A percentile compares a stretch with the other conserved stretches of the same genome.
These are phyloP conservation scores for Wickerhamia fluorescens DNA, from an alignment of 805 yeast genomes.

Conservation along the genomic window DNA sequence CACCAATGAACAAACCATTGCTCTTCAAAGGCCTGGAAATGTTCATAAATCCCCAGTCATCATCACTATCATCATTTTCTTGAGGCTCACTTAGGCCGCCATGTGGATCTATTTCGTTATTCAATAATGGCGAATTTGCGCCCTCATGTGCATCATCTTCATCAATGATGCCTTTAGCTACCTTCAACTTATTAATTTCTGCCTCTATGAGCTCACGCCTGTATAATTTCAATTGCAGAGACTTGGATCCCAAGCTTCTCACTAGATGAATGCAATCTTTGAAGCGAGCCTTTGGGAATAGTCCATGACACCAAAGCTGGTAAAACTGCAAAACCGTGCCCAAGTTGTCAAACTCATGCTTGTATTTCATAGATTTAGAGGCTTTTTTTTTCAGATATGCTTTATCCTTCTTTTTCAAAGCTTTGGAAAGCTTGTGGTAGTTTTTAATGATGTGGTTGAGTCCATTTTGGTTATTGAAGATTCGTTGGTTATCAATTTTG, in stretches of 20 bases:
- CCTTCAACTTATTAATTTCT: constrained; percentile 17
- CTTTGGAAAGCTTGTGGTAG: constrained; percentile 18
- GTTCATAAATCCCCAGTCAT: constrained; percentile 27
- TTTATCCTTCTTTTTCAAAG: constrained; percentile 23
- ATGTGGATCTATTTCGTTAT: no score
- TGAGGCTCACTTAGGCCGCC: no score
- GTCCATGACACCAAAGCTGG: constrained; percentile 40
- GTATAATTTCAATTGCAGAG: constrained; percentile 28
- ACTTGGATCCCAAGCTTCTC: constrained; percentile 39
- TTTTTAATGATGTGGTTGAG: constrained; percentile 25
- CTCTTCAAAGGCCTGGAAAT: constrained; percentile 4
- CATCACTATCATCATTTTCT: constrained; percentile 18
- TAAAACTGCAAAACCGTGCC: constrained; percentile 33
- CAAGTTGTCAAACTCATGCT: constrained; percentile 30
- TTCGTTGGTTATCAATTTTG: constrained; percentile 32
- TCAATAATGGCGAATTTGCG: no score
- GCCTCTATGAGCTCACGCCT: constrained; percentile 19
- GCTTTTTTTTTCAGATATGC: constrained; percentile 9
- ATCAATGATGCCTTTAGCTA: constrained; percentile 7
- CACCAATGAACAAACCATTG: constrained; percentile 10
- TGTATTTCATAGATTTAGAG: constrained; percentile 12
- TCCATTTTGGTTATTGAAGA: constrained; percentile 28
- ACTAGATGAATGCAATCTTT: constrained; percentile 56
- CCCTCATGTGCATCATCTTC: constrained; percentile 3
- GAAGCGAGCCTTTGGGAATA: constrained; percentile 73